These are phyloP conservation scores for Penicillium sp. DNA, from an alignment of 2,329 filamentous ascomycete species.

Conservation along the genomic window DNA sequence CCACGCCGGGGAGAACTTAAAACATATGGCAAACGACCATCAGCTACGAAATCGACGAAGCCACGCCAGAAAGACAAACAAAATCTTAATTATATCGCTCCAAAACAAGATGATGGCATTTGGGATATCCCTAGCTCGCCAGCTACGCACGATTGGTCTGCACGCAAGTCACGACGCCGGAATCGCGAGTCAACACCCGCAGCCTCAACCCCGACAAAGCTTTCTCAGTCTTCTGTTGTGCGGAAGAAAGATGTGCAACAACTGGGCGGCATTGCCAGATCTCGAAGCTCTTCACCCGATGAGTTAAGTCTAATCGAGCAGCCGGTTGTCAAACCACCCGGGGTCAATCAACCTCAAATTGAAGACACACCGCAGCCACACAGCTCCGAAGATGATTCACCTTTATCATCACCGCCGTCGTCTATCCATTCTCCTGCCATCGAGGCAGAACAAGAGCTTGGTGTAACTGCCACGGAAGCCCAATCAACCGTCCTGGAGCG, in stretches of 20 bases:
- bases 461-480: neutral
- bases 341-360: neutral
- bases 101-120: constrained; percentile 17
- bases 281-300: constrained; percentile 36
- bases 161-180: neutral
- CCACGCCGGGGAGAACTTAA: constrained; percentile 9
- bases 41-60: constrained; percentile 7
- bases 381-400: constrained; percentile 27
- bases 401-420: constrained; percentile 39
- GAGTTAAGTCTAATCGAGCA: constrained; percentile 34
- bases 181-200: constrained; percentile 7
- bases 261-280: neutral
- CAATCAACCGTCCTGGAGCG: neutral
- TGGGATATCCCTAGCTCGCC: constrained; percentile 30
- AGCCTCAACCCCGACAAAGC: neutral
- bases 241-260: neutral
- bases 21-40: constrained; percentile 12
- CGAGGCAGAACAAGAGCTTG: neutral
- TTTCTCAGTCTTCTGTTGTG: neutral
- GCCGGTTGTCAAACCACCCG: constrained; percentile 5
- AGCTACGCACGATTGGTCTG: neutral
- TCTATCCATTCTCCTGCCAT: constrained; percentile 23
- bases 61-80: neutral
- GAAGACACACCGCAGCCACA: neutral
- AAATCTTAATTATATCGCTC: neutral